Evolutionary conservation across 1,139 yeast species (phyloP).

Genomic region (Blastobotrys illinoisensis): DNA sequence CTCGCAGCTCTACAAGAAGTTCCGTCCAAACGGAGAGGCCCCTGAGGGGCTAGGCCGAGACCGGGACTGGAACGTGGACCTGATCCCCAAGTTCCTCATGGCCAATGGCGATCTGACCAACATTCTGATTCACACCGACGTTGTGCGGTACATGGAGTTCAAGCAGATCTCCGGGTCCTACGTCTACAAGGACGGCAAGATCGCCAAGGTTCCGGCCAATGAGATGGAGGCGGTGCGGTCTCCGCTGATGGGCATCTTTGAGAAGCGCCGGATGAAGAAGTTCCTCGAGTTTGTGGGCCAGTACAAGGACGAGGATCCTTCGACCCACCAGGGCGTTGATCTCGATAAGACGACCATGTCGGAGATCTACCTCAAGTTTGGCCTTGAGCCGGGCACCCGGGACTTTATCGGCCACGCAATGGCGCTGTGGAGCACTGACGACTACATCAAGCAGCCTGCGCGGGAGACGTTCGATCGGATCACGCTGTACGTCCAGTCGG

Average conservation of each 20-base stretch:
- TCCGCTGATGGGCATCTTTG: slow-evolving; percentile 92
- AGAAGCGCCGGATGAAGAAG: slow-evolving; percentile 89
- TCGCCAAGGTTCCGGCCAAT: slow-evolving; percentile 92
- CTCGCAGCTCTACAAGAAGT: slow-evolving; percentile 42
- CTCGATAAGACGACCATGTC: slow-evolving; percentile 89
- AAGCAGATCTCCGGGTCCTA: slow-evolving; percentile 93
- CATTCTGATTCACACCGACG: slow-evolving; percentile 91
- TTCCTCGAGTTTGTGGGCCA: slow-evolving; percentile 83
- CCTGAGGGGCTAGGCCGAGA: slow-evolving; percentile 82
- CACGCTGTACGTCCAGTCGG: slow-evolving; percentile 78
- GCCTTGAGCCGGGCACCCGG: slow-evolving; percentile 87
- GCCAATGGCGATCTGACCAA: slow-evolving; percentile 97
- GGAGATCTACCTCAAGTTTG: slow-evolving; percentile 82
- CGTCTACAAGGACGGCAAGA: slow-evolving; percentile 84
- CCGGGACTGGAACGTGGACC: slow-evolving; percentile 96
- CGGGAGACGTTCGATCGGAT: slow-evolving; percentile 88
- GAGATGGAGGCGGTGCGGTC: slow-evolving; percentile 89
- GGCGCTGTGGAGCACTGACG: slow-evolving; percentile 96
- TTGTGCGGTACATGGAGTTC: slow-evolving; percentile 91
- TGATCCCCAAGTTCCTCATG: slow-evolving; percentile 96
- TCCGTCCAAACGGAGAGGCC: slow-evolving; percentile 45
- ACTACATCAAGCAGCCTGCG: slow-evolving; percentile 82
- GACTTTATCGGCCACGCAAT: slow-evolving; percentile 98
- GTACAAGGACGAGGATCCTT: slow-evolving; percentile 69
- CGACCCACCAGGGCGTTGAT: slow-evolving; percentile 80